Base-by-base conservation (phyloP, 2,329 filamentous ascomycete genomes). In the Shiraia bambusicola region DNA sequence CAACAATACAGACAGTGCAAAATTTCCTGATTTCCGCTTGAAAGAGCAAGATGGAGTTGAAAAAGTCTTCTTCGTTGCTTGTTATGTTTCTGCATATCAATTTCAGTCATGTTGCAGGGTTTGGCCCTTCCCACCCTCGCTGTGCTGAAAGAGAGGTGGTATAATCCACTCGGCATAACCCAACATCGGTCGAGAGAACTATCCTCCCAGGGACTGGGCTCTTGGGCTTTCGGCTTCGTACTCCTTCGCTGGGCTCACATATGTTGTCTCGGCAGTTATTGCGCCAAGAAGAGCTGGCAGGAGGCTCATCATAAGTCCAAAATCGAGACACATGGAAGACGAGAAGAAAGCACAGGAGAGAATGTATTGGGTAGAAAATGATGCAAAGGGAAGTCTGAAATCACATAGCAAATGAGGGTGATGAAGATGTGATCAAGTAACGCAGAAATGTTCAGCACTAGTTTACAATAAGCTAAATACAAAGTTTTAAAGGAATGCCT, bases 101-200 rank as follows among this genome's bases (percentile, higher is more conserved):
- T 46, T 4, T 46, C 28, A 15, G 34, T 42, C 7, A 29, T 40
- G 16, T 17, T 42, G 24, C 19, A 42, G 22, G 39, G 39, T 32
- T 11, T 46, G 10, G 43, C 39, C 6, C 14, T 46, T 14, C 42
- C 42, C 2, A 46, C 39, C 7, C 37, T 42, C 15, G 37, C 39
- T 7, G 27, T 42, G 32, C 42, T 37, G 9, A 46, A 49, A 27
- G 24, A 33, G 34, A 25, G 42, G 15, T 49, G 42, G 46, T 15
- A 9, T 1, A 41, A 36, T 5, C 16, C 19, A 9, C 16, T 40
- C 10, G 24, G 16, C 10, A 6, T 37, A 29, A 11, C 13, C 10
- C 9, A 28, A 45, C 13, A 11, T 41, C n/a, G 33, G 29, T 16
- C 28, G 24, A 6, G 33, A 45, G 12, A 29, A 25, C 12, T 30